Conservation (phyloP, 805 yeast species). For the Monosporozyma solicola region DNA sequence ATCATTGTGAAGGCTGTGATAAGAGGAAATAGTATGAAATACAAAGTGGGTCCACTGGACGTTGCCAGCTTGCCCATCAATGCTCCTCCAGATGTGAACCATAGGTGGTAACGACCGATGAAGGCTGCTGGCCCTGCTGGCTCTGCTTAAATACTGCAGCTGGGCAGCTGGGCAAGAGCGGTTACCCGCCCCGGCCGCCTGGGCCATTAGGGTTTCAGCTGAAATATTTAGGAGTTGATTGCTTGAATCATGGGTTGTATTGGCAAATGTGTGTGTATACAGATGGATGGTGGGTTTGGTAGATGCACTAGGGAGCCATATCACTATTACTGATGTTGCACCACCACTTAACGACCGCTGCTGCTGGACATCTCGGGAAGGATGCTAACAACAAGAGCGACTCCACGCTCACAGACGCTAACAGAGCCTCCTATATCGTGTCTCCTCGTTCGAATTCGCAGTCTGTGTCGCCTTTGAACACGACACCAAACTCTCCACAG, state of each 20-base stretch:
- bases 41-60: neutral
- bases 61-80: neutral
- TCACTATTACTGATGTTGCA: too few species aligned
- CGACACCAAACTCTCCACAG: neutral
- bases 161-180: too few species aligned
- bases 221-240: neutral
- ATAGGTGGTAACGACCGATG: too few species aligned
- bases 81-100: too few species aligned
- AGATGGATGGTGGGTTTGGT: too few species aligned
- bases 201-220: too few species aligned
- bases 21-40: neutral
- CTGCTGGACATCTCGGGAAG: neutral
- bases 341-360: neutral
- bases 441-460: neutral
- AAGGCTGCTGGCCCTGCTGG: too few species aligned
- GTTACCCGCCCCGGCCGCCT: neutral
- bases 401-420: neutral
- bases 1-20: conserved; percentile 4
- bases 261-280: too few species aligned
- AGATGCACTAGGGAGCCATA: neutral
- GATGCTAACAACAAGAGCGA: neutral
- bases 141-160: too few species aligned
- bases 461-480: neutral
- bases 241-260: neutral
- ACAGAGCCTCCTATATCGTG: neutral